These are phyloP conservation scores for Mycena rosella DNA, from an alignment of 768 basidiomycete species.

Conservation along the genomic window DNA sequence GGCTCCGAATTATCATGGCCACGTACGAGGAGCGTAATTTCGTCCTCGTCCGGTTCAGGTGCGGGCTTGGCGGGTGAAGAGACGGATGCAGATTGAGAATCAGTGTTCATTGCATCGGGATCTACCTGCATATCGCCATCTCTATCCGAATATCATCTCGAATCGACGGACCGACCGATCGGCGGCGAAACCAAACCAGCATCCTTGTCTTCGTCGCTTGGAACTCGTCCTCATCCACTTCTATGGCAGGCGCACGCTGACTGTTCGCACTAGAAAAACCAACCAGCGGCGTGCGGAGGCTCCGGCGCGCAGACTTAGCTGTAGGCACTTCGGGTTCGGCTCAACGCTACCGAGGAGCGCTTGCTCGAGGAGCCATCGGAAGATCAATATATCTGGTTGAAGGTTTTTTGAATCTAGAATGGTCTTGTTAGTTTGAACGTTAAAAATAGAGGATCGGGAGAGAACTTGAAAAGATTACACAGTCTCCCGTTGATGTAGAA, in stretches of 20 bases:
- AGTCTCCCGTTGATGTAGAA: slow-evolving; percentile 95
- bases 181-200: slow-evolving; percentile 17
- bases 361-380: slow-evolving; percentile 61
- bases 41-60: slow-evolving; percentile 33
- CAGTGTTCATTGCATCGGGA: slow-evolving; percentile 32
- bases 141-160: slow-evolving; percentile 29
- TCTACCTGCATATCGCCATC: slow-evolving; percentile 43
- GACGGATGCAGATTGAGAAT: background rate
- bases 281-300: slow-evolving; percentile 61
- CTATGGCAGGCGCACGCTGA: slow-evolving; percentile 41
- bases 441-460: background rate
- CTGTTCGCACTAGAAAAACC: slow-evolving; percentile 68
- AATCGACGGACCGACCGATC: background rate
- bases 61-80: background rate
- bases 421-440: background rate
- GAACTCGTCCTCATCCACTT: slow-evolving; percentile 38
- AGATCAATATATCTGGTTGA: slow-evolving; percentile 93
- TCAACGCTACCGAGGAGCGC: slow-evolving; percentile 1
- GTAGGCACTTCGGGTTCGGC: no score
- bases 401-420: slow-evolving; percentile 81
- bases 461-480: slow-evolving; percentile 81
- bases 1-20: slow-evolving; percentile 24
- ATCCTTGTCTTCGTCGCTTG: slow-evolving; percentile 24
- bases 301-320: slow-evolving; percentile 40
- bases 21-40: slow-evolving; percentile 32